Evolutionary conservation across 208 protist genomes (phyloP), one percentile per base, ranked within the genome.

Genomic region (Phytomonas sp.): DNA sequence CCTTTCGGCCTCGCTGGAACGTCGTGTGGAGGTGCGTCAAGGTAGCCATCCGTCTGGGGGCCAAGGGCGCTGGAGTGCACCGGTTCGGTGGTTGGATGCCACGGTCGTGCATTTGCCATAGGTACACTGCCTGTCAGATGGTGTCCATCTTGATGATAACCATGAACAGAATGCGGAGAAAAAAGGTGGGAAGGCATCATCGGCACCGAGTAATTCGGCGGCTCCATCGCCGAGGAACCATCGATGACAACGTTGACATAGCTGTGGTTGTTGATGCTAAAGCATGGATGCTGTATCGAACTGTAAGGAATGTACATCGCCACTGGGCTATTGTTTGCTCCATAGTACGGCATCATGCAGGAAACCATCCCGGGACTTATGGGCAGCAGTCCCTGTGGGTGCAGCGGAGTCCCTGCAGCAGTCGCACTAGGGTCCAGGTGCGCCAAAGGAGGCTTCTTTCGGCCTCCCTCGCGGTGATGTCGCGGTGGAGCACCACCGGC

Each of bases 151-250:
- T 46, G 40, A 20, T 46, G 40, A 46, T 17, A 46, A 46, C 62
- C 67, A 69, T 79, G 73, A 30, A 79, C 67, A 62, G 70, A 79
- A 31, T 66, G 75, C 36, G 75, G 66, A 0, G 75, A 60, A 60
- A 68, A 63, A 30, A 75, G 40, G 23, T 75, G 68, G n/a, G 67
- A 40, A 20, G 70, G 63, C n/a, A 51, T 56, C 26, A 61, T 59
- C 15, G 56, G 32, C 0, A 65, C 34, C 1, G 46, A 30, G 29
- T 51, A 69, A 46, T 11, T 63, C 26, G 3, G 53, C 9, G 67
- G 71, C 73, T 2, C 73, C 60, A 59, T 64, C 30, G 43, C 64
- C 40, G 20, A 67, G 40, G 72, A 74, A 71, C 11, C 20, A 34
- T 71, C 20, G 20, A 56, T 29, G 20, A 67, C 23, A 29, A 60